Evolutionary conservation across 176 grass and related monocot species (phyloP), one percentile per base, ranked within the genome.

Genomic region (Triticum aestivum): DNA sequence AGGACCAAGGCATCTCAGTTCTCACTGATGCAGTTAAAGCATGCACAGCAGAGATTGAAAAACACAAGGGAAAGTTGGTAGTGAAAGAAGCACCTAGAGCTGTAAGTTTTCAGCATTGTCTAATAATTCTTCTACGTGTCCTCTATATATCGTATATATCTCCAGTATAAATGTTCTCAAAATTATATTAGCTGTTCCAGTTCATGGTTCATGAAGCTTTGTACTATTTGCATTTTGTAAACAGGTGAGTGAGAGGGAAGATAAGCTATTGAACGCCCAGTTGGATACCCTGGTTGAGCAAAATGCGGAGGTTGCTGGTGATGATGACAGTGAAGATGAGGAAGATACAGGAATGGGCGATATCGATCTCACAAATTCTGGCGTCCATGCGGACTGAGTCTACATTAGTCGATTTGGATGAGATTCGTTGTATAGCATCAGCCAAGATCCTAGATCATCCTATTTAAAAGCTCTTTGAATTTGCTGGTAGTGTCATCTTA

Each of bases 301-400:
- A 83, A 98, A 95, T 5, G 86, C 90, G 0, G 96, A 98, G 88
- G 86, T 98, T 39, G 96, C 93, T 92, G 96, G 96, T 52, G 96
- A 98, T 9, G 90, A 84, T 75, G 96, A 90, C 32, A 95, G 90
- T 29, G 96, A 94, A 78, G 95, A 93, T n/a, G 94, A 96, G 82
- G 96, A 98, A 91, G 96, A 98, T 56, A 98, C 91, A 21, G 96
- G 96, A 87, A 98, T 98, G 96, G 96, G 96, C 0, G 90, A 95
- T 12, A 47, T 87, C 0, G 90, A 98, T 54, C 62, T 95, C n/a
- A 83, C 86, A 0, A 87, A 82, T 66, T 77, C 88, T 2, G 88
- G 93, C 2, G 93, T 95, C 73, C 62, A 79, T 18, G 86, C 81
- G 6, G 86, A 85, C 72, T 91, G 87, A 86, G 77, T 47, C 49